These are phyloP conservation scores for Stachybotrys echinatus DNA, from an alignment of 2,329 filamentous ascomycete species.

Conservation along the genomic window DNA sequence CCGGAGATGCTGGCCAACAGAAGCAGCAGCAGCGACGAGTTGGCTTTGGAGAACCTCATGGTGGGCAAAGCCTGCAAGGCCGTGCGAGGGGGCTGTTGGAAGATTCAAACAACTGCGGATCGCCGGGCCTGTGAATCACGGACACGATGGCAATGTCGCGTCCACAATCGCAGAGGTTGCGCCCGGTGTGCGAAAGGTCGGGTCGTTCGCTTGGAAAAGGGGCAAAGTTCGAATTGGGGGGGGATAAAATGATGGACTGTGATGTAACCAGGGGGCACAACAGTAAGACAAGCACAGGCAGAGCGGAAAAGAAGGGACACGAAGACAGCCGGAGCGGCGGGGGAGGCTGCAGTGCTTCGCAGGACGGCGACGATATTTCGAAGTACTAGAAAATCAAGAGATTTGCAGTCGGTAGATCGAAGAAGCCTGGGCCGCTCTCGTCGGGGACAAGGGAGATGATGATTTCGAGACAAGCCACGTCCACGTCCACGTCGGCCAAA, in stretches of 20 bases:
- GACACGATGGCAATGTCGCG: not conserved
- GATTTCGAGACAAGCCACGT: not conserved
- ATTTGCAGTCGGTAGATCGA: too few species aligned
- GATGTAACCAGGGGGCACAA: not conserved
- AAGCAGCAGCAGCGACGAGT: slow-evolving; percentile 54
- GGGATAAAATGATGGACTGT: not conserved
- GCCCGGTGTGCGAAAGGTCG: not conserved
- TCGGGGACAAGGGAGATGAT: not conserved
- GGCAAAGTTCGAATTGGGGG: not conserved
- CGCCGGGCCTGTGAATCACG: not conserved
- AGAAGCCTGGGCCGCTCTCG: too few species aligned
- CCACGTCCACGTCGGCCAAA: not conserved
- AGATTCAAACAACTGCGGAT: not conserved
- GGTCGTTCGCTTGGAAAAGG: not conserved
- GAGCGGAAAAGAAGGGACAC: not conserved
- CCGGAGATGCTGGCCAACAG: slow-evolving; percentile 44
- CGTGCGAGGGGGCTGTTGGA: too few species aligned
- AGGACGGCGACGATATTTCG: too few species aligned
- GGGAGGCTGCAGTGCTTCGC: too few species aligned
- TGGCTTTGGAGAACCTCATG: slow-evolving; percentile 56
- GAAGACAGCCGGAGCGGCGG: not conserved
- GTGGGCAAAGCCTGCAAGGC: too few species aligned
- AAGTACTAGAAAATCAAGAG: too few species aligned
- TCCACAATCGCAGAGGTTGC: not conserved
- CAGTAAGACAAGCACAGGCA: not conserved